Base-by-base conservation (phyloP, 306 rosid species). In the Benincasa hispida region DNA sequence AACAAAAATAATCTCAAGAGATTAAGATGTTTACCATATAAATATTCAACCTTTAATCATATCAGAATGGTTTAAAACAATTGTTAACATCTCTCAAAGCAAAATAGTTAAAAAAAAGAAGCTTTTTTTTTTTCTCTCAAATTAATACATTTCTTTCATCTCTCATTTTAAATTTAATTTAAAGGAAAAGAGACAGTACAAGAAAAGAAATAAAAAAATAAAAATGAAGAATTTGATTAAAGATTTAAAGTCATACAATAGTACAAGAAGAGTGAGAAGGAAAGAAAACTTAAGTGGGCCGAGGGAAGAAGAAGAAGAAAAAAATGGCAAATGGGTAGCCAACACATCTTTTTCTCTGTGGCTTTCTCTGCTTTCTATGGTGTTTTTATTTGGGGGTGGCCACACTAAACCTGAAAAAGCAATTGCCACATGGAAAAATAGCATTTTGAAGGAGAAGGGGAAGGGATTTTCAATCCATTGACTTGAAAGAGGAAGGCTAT, bases 301-400 rank as follows among this genome's bases (percentile, higher is more conserved):
- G n/a, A n/a, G n/a, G n/a, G n/a, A n/a, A n/a, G n/a, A n/a, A 15
- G 19, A 50, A 35, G 28, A 62, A 19, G 5, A 50, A 14, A 7
- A 50, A 35, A 21, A 63, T 28, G 72, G 70, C 14, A 19, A 9
- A 18, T 41, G 48, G 45, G 67, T 17, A 0, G 24, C 50, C 56
- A 34, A 28, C 58, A 39, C 72, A 75, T 56, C 78, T 55, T 35
- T 19, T 19, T 9, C 50, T 74, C 14, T 56, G 12, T 22, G 28
- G 50, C 79, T 77, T 77, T 77, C 80, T 77, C 80, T 77, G 74
- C 80, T 77, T 77, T 77, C 73, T 34, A 63, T 77, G 80, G 59
- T 22, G 42, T 55, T 57, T 25, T 9, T 53, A 28, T 75, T n/a
- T 74, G 47, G 47, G 47, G 19, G 19, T 25, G 24, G n/a, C 42